Conservation (phyloP, 1,284 basidiomycete genomes). For the Leccinum colubrinum region DNA sequence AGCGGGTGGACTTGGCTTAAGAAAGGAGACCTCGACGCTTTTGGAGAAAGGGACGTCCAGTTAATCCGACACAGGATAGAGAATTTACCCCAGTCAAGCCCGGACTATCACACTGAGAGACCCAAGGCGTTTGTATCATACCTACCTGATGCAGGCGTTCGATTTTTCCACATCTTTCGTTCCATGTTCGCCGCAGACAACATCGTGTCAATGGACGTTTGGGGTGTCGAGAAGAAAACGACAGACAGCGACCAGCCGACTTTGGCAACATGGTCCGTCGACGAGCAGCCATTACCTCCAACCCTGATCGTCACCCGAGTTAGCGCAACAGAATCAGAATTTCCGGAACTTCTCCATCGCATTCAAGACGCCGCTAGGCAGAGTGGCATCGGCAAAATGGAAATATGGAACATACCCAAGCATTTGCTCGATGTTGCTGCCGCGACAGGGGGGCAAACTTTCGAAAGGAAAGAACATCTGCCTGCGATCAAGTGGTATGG, state of each 20-base stretch:
- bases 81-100: conserved; percentile 5
- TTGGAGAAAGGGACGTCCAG: conserved; percentile 18
- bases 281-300: conserved; percentile 34
- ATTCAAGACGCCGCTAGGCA: conserved; percentile 40
- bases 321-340: conserved; percentile 35
- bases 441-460: conserved; percentile 38
- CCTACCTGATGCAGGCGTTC: conserved; percentile 21
- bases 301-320: conserved; percentile 53
- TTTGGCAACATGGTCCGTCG: conserved; percentile 57
- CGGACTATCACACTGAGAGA: conserved; percentile 4
- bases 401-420: conserved; percentile 52
- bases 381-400: conserved; percentile 43
- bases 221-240: conserved; percentile 37
- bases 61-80: conserved; percentile 29
- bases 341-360: conserved; percentile 40
- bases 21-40: conserved; percentile 9
- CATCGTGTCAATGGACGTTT: conserved; percentile 27
- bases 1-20: conserved; percentile 27
- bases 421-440: conserved; percentile 35
- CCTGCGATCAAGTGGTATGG: conserved; percentile 61
- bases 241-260: conserved; percentile 14
- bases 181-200: conserved; percentile 11
- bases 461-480: conserved; percentile 46
- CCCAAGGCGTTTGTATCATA: conserved; percentile 19
- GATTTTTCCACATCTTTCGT: conserved; percentile 12